Base-by-base conservation (phyloP, 805 yeast genomes). In the Saccharomycopsis javanensis region DNA sequence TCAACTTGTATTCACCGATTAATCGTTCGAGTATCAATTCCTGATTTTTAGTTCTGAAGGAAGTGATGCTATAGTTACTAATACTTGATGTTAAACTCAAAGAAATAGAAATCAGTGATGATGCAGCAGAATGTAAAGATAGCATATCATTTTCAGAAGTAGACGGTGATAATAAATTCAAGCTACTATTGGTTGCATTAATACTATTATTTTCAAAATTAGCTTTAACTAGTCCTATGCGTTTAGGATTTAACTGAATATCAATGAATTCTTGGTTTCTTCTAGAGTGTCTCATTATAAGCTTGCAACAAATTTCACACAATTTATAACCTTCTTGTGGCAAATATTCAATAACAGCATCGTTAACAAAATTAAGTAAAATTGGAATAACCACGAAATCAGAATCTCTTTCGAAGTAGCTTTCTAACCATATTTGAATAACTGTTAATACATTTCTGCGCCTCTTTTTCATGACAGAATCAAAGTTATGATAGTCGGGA, bases 391-490 rank as follows among this genome's bases (percentile, higher is more conserved):
- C 72, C 27, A 69, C 70, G 60, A 78, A 79, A 67, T 90, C 96
- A 18, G 65, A 66, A 48, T 77, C 75, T 52, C 79, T 80, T 61
- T 83, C 80, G 97, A 97, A 92, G 67, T 86, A 90, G 54, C 94
- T 84, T 68, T 89, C 96, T 68, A 92, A 71, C 99, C 99, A 92
- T 35, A 80, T 73, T 67, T 82, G 86, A 66, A 90, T 80, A 68
- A 85, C 75, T 62, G 79, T 80, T 62, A 85, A 81, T 42, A 89
- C 82, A 51, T 85, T 70, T 60, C 81, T 80, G 65, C 92, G 73
- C 67, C 94, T 77, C 61, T 77, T 82, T 64, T 79, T 81, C 42
- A 80, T 61, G 61, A 76, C 71, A 18, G 78, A 72, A 58, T 77
- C 73, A 62, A 54, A 60, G 18, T 53, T 30, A 5, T 57, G 30